A percentile compares a stretch with the other conserved stretches of the same genome.
Conservation (phyloP, 306 rosid genomes). For the Rubus parviflorus region DNA sequence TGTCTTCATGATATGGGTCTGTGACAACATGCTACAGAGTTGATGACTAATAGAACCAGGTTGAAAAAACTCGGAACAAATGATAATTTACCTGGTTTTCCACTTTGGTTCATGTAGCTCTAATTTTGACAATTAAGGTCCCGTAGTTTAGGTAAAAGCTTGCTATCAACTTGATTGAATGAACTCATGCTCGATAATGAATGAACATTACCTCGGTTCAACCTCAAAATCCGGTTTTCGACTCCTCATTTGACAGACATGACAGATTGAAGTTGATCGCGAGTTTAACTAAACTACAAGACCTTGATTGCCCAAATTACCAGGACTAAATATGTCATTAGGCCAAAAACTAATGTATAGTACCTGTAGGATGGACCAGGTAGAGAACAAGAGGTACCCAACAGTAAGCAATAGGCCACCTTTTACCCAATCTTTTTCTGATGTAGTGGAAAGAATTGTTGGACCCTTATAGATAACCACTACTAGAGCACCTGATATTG, state of each 20-base stretch:
- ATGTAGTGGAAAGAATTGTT: constrained; percentile 25
- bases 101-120: not conserved
- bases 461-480: constrained; percentile 52
- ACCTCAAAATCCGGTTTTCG: not conserved
- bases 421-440: constrained; percentile 41
- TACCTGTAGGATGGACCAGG: constrained; percentile 57
- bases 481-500: constrained; percentile 50
- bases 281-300: not conserved
- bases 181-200: no score
- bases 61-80: not conserved
- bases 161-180: not conserved
- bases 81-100: not conserved
- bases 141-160: not conserved
- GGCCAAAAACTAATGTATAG: not conserved
- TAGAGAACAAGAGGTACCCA: constrained; percentile 34
- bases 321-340: not conserved
- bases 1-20: constrained; percentile 35
- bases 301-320: not conserved
- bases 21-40: constrained; percentile 9
- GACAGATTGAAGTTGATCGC: not conserved
- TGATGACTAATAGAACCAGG: not conserved
- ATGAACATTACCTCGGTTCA: not conserved
- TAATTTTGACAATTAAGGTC: not conserved
- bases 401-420: constrained; percentile 46
- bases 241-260: not conserved